These are phyloP conservation scores for Coemansia sp. DNA, from an alignment of 192 early-diverging fungal genomes.

Conservation along the genomic window DNA sequence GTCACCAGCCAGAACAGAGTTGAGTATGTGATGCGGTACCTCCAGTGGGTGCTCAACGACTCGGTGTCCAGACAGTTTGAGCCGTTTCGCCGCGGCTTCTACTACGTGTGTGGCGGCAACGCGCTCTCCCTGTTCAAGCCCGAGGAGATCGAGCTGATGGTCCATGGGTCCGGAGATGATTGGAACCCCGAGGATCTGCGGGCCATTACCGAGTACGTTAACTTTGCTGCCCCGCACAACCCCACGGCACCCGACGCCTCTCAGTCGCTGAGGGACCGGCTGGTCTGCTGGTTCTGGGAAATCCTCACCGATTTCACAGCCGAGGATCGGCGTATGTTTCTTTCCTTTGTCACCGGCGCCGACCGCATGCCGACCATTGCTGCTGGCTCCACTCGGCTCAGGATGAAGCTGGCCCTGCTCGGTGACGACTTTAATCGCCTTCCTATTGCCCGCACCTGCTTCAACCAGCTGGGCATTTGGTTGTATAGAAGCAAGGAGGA, in stretches of 20 bases:
- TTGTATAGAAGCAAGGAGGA: slow-evolving; percentile 70
- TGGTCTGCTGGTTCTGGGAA: slow-evolving; percentile 77
- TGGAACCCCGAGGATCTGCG: slow-evolving; percentile 37
- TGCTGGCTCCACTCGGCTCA: slow-evolving; percentile 40
- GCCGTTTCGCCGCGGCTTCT: slow-evolving; percentile 84
- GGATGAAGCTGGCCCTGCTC: slow-evolving; percentile 71
- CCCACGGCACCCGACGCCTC: not conserved
- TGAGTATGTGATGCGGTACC: slow-evolving; percentile 82
- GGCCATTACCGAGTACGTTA: slow-evolving; percentile 54
- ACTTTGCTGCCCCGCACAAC: slow-evolving; percentile 18
- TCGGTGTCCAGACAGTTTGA: slow-evolving; percentile 75
- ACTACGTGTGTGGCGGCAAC: slow-evolving; percentile 85
- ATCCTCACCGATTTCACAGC: slow-evolving; percentile 69
- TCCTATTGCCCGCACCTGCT: slow-evolving; percentile 93
- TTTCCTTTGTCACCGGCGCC: slow-evolving; percentile 91
- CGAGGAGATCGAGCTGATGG: slow-evolving; percentile 89
- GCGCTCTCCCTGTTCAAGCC: slow-evolving; percentile 84
- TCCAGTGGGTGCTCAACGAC: slow-evolving; percentile 79
- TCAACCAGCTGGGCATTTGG: slow-evolving; percentile 87
- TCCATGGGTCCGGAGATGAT: slow-evolving; percentile 76
- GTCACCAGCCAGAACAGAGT: slow-evolving; percentile 68
- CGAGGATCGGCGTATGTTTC: slow-evolving; percentile 67
- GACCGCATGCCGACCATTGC: slow-evolving; percentile 86
- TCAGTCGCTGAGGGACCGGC: slow-evolving; percentile 28
- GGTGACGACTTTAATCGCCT: slow-evolving; percentile 65